Evolutionary conservation across 2,329 filamentous ascomycete species (phyloP).

Genomic region (Tolypocladium endophyticum): DNA sequence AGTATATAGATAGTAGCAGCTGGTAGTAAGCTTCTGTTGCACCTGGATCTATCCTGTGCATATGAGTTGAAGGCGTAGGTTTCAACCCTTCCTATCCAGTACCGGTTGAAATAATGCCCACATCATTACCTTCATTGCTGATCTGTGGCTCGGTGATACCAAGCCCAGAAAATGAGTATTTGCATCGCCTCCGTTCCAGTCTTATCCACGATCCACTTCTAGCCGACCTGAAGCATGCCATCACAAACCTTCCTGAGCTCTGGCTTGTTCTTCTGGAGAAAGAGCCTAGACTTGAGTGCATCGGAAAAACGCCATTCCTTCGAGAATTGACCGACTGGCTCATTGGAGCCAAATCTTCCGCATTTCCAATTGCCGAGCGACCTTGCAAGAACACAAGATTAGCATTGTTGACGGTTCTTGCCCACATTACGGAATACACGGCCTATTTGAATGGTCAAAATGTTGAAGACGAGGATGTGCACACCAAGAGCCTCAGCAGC

Average conservation of each 20-base stretch:
- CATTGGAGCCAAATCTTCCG: neutral
- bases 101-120: neutral
- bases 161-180: neutral
- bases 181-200: neutral
- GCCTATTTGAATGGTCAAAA: neutral
- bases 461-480: neutral
- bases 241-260: neutral
- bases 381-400: neutral
- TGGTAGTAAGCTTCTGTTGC: neutral
- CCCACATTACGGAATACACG: neutral
- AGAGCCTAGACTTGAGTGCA: neutral
- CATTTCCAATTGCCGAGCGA: neutral
- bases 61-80: neutral
- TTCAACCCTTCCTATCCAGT: neutral
- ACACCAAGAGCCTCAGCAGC: neutral
- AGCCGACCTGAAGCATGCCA: neutral
- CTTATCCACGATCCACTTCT: neutral
- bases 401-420: neutral
- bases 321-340: neutral
- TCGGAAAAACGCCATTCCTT: neutral
- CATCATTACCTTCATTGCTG: neutral
- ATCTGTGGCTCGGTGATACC: neutral
- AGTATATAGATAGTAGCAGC: neutral
- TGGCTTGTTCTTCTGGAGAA: neutral
- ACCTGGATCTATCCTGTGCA: neutral